Evolutionary conservation across 2,329 filamentous ascomycete genomes (phyloP).

Genomic region (Dothideomycetes sp.): DNA sequence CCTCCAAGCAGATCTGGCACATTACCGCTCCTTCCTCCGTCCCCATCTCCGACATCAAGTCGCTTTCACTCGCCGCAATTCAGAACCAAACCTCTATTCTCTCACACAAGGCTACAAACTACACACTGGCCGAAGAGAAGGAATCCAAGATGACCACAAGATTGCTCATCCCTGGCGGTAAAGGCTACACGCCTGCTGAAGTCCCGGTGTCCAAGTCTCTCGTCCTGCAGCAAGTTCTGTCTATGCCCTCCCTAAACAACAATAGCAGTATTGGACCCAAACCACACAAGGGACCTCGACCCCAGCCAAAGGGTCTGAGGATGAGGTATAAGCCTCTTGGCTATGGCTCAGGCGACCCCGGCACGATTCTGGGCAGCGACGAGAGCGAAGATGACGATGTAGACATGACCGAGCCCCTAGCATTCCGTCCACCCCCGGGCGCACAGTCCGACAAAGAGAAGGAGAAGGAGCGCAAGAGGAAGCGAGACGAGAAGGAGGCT

Average conservation of each 20-base stretch:
- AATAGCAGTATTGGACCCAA: conserved; percentile 34
- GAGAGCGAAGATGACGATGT: conserved; percentile 24
- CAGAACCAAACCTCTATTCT: conserved; percentile 44
- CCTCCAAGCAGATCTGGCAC: conserved; percentile 71
- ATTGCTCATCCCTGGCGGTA: conserved; percentile 15
- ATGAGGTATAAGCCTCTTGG: conserved; percentile 60
- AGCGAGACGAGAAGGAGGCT: conserved; percentile 22
- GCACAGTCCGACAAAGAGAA: conserved; percentile 14
- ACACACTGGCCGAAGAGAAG: conserved; percentile 24
- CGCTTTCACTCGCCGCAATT: conserved; percentile 51
- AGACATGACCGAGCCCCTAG: conserved; percentile 17
- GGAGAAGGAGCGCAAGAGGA: conserved; percentile 24
- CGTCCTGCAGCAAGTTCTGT: conserved; percentile 53
- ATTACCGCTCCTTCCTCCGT: conserved; percentile 62
- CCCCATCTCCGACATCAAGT: conserved; percentile 55
- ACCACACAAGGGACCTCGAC: conserved; percentile 42
- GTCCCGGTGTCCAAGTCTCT: conserved; percentile 47
- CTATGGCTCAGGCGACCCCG: conserved; percentile 33
- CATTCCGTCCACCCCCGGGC: conserved; percentile 15
- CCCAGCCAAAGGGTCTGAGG: conserved; percentile 57
- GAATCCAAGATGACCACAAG: conserved; percentile 10
- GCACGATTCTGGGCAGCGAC: conserved; percentile 29
- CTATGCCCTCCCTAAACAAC: conserved; percentile 35
- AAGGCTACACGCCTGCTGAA: conserved; percentile 23
- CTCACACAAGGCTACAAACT: conserved; percentile 53